Base-by-base conservation (phyloP, 148 eudicot species). In the Camellia granthamiana region DNA sequence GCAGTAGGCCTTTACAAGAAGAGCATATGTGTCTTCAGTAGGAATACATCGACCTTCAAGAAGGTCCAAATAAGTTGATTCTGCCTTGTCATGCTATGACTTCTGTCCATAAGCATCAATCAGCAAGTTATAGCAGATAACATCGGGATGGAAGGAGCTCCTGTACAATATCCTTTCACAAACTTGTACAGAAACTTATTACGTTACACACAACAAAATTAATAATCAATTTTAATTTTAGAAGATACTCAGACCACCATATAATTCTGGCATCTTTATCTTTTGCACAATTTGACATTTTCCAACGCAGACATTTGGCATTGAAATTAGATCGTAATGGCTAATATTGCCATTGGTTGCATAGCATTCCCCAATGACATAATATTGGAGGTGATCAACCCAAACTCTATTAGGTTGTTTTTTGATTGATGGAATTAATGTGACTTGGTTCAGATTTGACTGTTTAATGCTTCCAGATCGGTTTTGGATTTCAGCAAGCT, bases 101-200 rank as follows among this genome's bases (percentile, higher is more conserved):
- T 87, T 92, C 65, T 92, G 92, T 42, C 98, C 97, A 75, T 87
- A 92, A 69, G 98, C 98, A 75, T 92, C 97, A 70, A 92, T 90
- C 63, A 92, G 89, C 78, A 94, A 77, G 84, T 94, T 92, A 89
- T 92, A 94, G 85, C 92, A 85, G 73, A 92, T 84, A 54, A 91
- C 81, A 83, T 92, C 95, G 14, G 92, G 88, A 77, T 86, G 88
- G 85, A 92, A 94, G 60, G 91, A 82, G 83, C 98, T 92, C 84
- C 84, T 79, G 42, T 90, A 68, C 78, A 92, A 83, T 84, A 94
- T 78, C 98, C 98, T 92, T 80, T 90, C 89, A 79, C 92, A 90
- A 63, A 92, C 77, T 97, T 94, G 93, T 71, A 89, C 64, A 85
- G 68, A 44, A 75, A 55, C 56, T 76, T 51, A 0, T 51, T 58